Evolutionary conservation across 2,329 filamentous ascomycete genomes (phyloP).

Genomic region (Diaporthe australafricana): DNA sequence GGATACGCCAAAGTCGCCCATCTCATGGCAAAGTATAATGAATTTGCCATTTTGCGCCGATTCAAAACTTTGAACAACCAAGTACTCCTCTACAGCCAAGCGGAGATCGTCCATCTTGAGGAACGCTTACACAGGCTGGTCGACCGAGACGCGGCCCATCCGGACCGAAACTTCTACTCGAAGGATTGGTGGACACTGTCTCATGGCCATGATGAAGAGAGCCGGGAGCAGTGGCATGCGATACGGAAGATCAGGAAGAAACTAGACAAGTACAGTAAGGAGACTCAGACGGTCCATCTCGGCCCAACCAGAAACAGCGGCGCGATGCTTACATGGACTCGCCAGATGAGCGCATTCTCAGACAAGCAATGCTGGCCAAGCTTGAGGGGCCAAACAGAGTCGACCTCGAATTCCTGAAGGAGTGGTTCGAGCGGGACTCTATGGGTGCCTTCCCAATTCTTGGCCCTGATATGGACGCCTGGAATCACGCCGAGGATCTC

Average conservation of each 20-base stretch:
- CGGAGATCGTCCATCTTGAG: constrained; percentile 44
- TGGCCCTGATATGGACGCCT: constrained; percentile 39
- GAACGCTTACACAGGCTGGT: constrained; percentile 37
- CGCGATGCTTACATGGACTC: background rate
- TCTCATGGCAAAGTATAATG: constrained; percentile 44
- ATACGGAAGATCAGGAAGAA: constrained; percentile 38
- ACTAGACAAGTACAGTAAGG: constrained; percentile 42
- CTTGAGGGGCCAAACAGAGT: constrained; percentile 21
- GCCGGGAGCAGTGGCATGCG: constrained; percentile 41
- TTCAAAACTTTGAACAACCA: constrained; percentile 44
- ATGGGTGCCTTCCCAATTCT: constrained; percentile 41
- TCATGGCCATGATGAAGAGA: constrained; percentile 30
- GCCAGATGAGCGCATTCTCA: constrained; percentile 34
- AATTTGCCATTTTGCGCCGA: constrained; percentile 44
- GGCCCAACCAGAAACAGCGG: background rate
- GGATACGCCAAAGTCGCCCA: constrained; percentile 42
- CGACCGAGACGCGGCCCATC: constrained; percentile 31
- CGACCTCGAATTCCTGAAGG: constrained; percentile 34
- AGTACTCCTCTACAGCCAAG: constrained; percentile 46
- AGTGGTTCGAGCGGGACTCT: constrained; percentile 40
- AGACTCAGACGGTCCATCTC: background rate
- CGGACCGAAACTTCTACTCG: constrained; percentile 24
- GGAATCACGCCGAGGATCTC: constrained; percentile 41
- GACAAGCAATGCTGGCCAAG: constrained; percentile 23
- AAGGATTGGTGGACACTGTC: constrained; percentile 41